Evolutionary conservation across 2,329 filamentous ascomycete species (phyloP).

Genomic region (Pestalotiopsis sp.): DNA sequence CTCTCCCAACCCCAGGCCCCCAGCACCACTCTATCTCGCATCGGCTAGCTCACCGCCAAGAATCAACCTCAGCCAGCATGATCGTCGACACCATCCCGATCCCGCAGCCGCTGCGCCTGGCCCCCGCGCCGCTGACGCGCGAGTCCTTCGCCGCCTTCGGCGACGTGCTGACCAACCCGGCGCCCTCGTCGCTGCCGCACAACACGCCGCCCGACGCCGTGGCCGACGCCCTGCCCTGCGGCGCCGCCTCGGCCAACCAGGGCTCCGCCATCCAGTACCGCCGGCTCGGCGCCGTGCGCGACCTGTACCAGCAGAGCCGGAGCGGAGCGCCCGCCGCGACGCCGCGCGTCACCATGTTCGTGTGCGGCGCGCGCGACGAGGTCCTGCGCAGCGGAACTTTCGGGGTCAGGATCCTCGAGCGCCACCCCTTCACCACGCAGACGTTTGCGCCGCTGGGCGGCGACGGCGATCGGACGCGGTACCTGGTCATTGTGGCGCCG

Average conservation of each 20-base stretch:
- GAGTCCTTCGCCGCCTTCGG: conserved; percentile 78
- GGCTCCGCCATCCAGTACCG: conserved; percentile 86
- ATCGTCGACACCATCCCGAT: conserved; percentile 28
- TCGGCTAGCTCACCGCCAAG: background rate
- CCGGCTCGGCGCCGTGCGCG: conserved; percentile 72
- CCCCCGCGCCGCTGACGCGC: conserved; percentile 68
- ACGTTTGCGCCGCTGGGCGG: conserved; percentile 79
- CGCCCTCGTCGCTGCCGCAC: conserved; percentile 54
- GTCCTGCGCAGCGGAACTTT: conserved; percentile 37
- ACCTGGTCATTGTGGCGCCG: conserved; percentile 89
- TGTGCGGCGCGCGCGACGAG: conserved; percentile 67
- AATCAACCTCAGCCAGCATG: conserved; percentile 18
- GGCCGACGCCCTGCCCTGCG: conserved; percentile 40
- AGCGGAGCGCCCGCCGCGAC: conserved; percentile 58
- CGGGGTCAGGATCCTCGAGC: conserved; percentile 75
- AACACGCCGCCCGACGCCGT: conserved; percentile 29
- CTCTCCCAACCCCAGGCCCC: too few relatives aligned
- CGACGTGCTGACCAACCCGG: conserved; percentile 78
- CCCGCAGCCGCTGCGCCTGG: conserved; percentile 44
- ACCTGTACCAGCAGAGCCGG: conserved; percentile 71
- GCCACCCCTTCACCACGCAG: conserved; percentile 93
- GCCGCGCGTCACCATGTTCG: conserved; percentile 85
- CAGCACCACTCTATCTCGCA: too few relatives aligned
- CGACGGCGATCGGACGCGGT: conserved; percentile 51
- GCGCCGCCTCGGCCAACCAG: conserved; percentile 74